A percentile compares a stretch with the other conserved stretches of the same genome.
Evolutionary conservation across 2,329 filamentous ascomycete species (phyloP).

Genomic region (Venturia effusa): DNA sequence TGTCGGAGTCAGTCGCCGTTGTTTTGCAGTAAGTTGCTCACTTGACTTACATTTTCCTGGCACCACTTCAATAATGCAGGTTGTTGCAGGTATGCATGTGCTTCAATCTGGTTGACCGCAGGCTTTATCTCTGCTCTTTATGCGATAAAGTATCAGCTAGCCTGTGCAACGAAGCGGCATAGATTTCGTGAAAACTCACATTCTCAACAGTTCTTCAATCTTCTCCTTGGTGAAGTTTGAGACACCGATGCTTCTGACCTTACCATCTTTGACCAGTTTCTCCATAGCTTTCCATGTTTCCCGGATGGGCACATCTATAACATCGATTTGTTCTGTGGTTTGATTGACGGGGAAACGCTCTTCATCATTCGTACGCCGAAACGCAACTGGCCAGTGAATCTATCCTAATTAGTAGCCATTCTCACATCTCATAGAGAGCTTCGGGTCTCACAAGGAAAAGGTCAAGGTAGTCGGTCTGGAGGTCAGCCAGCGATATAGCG

Average conservation of each 20-base stretch:
- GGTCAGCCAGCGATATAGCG: slow-evolving; percentile 37
- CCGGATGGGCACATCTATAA: slow-evolving; percentile 23
- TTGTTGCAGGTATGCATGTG: slow-evolving; percentile 59
- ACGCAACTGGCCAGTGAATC: slow-evolving; percentile 9
- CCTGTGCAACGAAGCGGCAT: not conserved
- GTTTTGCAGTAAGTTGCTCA: not conserved
- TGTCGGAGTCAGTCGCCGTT: slow-evolving; percentile 21
- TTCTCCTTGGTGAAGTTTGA: slow-evolving; percentile 63
- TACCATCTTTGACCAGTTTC: slow-evolving; percentile 56
- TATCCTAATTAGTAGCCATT: not conserved
- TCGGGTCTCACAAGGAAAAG: not conserved
- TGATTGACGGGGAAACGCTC: not conserved
- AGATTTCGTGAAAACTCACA: not conserved
- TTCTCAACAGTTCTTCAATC: not conserved
- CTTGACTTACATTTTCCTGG: slow-evolving; percentile 10
- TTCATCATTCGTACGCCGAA: not conserved
- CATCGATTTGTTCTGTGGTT: slow-evolving; percentile 2
- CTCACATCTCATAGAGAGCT: not conserved
- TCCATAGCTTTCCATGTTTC: slow-evolving; percentile 37
- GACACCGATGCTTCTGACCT: slow-evolving; percentile 71
- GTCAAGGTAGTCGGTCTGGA: slow-evolving; percentile 43
- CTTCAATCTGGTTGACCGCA: slow-evolving; percentile 73
- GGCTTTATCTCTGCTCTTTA: slow-evolving; percentile 47
- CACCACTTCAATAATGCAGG: slow-evolving; percentile 37
- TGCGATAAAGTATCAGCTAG: slow-evolving; percentile 49